These are phyloP conservation scores for Trypanosoma melophagium DNA, from an alignment of 208 protist genomes.

Conservation along the genomic window DNA sequence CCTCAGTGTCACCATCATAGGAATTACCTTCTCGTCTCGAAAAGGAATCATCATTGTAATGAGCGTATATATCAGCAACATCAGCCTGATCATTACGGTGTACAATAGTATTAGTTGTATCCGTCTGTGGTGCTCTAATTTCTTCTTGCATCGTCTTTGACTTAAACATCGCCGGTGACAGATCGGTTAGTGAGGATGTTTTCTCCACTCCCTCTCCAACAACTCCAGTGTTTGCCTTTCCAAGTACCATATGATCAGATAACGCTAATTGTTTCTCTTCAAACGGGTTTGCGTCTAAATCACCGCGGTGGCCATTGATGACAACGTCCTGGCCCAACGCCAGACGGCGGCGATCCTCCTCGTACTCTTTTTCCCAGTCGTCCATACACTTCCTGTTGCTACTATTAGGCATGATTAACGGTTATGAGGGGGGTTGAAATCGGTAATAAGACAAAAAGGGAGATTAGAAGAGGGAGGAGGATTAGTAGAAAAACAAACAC, in stretches of 20 bases:
- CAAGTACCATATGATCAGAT: too few species aligned
- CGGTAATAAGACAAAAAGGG: neutral
- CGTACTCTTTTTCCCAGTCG: constrained; percentile 30
- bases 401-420: neutral
- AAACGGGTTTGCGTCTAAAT: constrained; percentile 5
- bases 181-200: neutral
- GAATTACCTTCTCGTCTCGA: too few species aligned
- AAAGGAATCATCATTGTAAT: constrained; percentile 1
- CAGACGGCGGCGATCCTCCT: constrained; percentile 27
- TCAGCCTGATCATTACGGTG: constrained; percentile 8
- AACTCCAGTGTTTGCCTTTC: too few species aligned
- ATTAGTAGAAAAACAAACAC: neutral
- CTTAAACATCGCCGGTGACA: neutral
- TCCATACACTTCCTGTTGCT: constrained; percentile 17
- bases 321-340: constrained; percentile 16
- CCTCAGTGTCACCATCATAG: neutral
- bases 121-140: neutral
- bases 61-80: constrained; percentile 5
- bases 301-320: neutral
- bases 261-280: neutral
- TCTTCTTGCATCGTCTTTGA: neutral
- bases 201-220: neutral
- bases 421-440: neutral
- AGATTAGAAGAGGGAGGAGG: neutral
- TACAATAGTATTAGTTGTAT: neutral